Evolutionary conservation across 805 yeast genomes (phyloP).

Genomic region (Pichia occidentalis): DNA sequence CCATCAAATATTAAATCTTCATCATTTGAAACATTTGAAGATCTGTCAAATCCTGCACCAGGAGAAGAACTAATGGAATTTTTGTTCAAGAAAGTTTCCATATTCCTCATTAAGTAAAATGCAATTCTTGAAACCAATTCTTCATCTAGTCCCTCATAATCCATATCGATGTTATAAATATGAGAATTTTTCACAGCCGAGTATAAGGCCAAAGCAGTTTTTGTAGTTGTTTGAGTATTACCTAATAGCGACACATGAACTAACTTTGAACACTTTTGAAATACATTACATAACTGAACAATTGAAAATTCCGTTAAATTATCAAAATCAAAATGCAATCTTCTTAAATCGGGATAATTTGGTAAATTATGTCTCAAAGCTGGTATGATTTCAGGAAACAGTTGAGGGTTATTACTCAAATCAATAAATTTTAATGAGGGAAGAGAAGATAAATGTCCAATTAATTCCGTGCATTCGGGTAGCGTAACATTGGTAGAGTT

Average conservation of each 20-base stretch:
- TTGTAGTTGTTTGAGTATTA: constrained; percentile 37
- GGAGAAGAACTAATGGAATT: constrained; percentile 19
- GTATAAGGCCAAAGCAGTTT: constrained; percentile 44
- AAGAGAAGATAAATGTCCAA: constrained; percentile 34
- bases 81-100: constrained; percentile 39
- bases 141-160: constrained; percentile 43
- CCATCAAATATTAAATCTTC: constrained; percentile 75
- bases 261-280: constrained; percentile 41
- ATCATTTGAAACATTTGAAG: constrained; percentile 23
- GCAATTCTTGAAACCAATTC: constrained; percentile 49
- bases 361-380: constrained; percentile 40
- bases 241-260: constrained; percentile 52
- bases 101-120: constrained; percentile 49
- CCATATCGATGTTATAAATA: constrained; percentile 47
- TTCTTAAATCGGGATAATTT: constrained; percentile 36
- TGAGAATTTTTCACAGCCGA: constrained; percentile 42
- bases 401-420: constrained; percentile 44
- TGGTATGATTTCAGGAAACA: constrained; percentile 46
- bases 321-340: constrained; percentile 51
- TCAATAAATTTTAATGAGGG: constrained; percentile 43
- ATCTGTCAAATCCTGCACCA: too few species aligned
- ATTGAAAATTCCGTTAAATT: constrained; percentile 41
- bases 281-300: constrained; percentile 41
- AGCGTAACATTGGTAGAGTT: constrained; percentile 42
- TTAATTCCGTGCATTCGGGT: constrained; percentile 34